Evolutionary conservation across 192 early-diverging fungal genomes (phyloP), one percentile per base, ranked within the genome.

Genomic region (Entomortierella parvispora): DNA sequence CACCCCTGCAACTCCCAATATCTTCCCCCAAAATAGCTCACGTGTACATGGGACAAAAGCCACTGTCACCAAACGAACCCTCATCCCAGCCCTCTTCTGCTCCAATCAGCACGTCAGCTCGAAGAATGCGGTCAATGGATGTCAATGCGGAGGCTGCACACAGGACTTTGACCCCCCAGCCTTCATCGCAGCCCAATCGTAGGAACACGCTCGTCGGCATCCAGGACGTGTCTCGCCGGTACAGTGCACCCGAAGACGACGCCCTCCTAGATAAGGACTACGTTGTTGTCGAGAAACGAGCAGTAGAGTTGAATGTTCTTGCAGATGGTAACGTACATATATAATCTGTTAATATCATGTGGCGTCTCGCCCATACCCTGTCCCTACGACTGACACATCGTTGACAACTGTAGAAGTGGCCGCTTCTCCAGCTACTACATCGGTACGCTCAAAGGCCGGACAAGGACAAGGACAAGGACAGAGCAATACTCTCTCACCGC

Each of bases 271-370:
- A 87, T 57, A 86, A 85, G 50, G 93, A 92, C 61, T 94, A 92
- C 65, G 91, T 94, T 26, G 86, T 94, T 4, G 77, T 94, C 18
- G 91, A 93, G 53, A 89, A 88, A 59, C 81, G 85, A 6, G 83
- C 87, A 1, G 84, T 94, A 14, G 91, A 93, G 69, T 84, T 91
- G 63, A 94, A 94, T 74, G 83, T 80, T 47, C 84, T 93, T 53
- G 93, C 93, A 4, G 93, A 94, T 79, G 90, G 87, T 87, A 85
- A 53, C 55, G 20, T 14, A 31, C 23, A 28, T 12, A 0, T 25
- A 44, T 17, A 17, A 18, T 44, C 14, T n/a, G 47, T 46, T 14
- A 22, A 17, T 31, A 25, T 54, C 32, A n/a, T 54, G 29, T 23
- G 3, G 28, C 32, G 7, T 33, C 28, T 20, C 4, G 42, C 5